A percentile compares a stretch with the other conserved stretches of the same genome.
Conservation (phyloP, 2,329 filamentous ascomycete genomes). For the Fusarium caatingaense region DNA sequence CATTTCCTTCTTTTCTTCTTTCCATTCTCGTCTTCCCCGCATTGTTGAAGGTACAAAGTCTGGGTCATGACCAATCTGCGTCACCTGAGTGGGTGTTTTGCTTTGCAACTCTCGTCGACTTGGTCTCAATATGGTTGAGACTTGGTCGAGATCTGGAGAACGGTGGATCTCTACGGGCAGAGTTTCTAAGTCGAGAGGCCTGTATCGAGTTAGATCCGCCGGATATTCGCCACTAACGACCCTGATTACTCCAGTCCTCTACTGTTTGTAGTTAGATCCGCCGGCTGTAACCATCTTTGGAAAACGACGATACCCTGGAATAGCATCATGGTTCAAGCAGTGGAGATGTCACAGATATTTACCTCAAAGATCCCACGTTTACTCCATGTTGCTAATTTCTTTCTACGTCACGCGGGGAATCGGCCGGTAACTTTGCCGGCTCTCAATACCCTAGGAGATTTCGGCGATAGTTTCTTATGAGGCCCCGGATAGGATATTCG, state of each 20-base stretch:
- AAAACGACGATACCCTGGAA: conserved; percentile 10
- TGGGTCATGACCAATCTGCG: conserved; percentile 41
- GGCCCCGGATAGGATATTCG: conserved; percentile 12
- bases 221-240: neutral
- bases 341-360: conserved; percentile 31
- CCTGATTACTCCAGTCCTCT: neutral
- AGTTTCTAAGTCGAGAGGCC: conserved; percentile 36
- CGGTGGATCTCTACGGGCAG: conserved; percentile 33
- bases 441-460: neutral
- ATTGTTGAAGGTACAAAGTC: conserved; percentile 17
- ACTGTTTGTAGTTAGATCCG: conserved; percentile 30
- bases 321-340: conserved; percentile 36
- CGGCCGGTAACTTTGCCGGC: conserved; percentile 18
- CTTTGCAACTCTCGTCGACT: conserved; percentile 33
- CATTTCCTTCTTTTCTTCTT: neutral
- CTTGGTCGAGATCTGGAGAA: conserved; percentile 40
- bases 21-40: conserved; percentile 32
- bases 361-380: conserved; percentile 29
- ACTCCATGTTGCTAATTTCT: conserved; percentile 31
- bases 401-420: conserved; percentile 42
- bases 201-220: conserved; percentile 42
- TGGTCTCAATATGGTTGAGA: conserved; percentile 29
- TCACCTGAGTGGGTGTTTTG: conserved; percentile 35
- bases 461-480: conserved; percentile 30
- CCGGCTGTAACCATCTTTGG: conserved; percentile 20